Evolutionary conservation across 2,329 filamentous ascomycete genomes (phyloP), one percentile per base, ranked within the genome.

Genomic region (Exophiala alcalophila): DNA sequence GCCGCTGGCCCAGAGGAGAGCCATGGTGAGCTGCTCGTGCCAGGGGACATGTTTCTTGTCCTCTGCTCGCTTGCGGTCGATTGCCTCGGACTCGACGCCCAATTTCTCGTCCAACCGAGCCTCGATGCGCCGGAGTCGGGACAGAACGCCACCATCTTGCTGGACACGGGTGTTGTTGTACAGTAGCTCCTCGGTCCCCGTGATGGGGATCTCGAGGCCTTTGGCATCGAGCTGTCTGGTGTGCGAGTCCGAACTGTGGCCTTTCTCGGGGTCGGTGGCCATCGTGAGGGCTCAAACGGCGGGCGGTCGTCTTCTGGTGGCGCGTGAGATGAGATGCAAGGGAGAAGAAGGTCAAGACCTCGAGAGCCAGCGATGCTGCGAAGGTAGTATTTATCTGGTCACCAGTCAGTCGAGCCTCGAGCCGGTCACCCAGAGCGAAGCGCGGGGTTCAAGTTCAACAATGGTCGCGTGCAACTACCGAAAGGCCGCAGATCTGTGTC

Each of bases 51-150:
- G 62, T 15, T 59, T 59, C 47, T 66, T 67, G 40, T 70, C 64
- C 36, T 71, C 67, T 35, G 69, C 61, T 2, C 62, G 63, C 8
- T 70, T 71, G 15, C 69, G 65, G 41, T 70, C 67, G 24, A 73
- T 67, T 20, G 69, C 70, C 44, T 71, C 66, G 4, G 65, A 66
- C 53, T 73, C 70, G 35, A 73, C 64, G n/a, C 69, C 69, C 27
- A 72, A 57, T 50, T 67, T 70, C 27, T 56, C 57, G 54, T 73
- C 70, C 41, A 73, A 59, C 49, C 60, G 59, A 19, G 65, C 64
- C 47, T 73, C 70, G 26, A 52, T 20, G 3, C 39, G 40, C 11
- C 53, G 53, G 7, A 56, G 44, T 21, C 38, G 41, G 8, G 52
- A 50, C 16, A 54, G 32, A 15, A 52, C 20, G 19, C 49, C 49